Conservation (phyloP, 2,329 filamentous ascomycete genomes). For the Coniochaeta pulveracea region DNA sequence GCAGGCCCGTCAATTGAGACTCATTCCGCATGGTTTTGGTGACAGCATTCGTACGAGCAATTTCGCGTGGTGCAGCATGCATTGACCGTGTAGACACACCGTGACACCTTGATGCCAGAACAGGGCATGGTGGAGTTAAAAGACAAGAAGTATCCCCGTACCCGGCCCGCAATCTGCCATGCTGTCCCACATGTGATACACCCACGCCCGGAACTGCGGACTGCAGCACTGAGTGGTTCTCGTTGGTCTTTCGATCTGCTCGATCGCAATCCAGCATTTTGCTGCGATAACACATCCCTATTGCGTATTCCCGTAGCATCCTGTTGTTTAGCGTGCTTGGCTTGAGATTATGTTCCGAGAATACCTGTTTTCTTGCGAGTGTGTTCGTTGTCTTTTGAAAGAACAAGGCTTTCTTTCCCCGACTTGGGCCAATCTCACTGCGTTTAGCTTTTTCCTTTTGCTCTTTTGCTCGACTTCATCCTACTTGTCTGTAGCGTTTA, state of each 20-base stretch:
- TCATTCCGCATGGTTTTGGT: not conserved
- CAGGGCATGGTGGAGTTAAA: no score
- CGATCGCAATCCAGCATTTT: not conserved
- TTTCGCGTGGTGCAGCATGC: constrained; percentile 1
- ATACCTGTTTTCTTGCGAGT: constrained; percentile 2
- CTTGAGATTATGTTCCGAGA: not conserved
- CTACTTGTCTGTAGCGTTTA: not conserved
- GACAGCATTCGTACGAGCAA: not conserved
- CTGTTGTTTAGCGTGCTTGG: constrained; percentile 1
- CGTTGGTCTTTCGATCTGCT: constrained; percentile 2
- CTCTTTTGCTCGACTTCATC: not conserved
- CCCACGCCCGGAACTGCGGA: constrained; percentile 1
- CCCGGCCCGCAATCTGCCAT: not conserved
- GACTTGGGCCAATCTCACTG: not conserved
- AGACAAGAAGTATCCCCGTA: no score
- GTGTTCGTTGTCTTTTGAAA: constrained; percentile 2
- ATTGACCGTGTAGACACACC: constrained; percentile 1
- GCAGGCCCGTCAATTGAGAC: not conserved
- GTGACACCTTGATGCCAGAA: not conserved
- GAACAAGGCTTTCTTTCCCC: not conserved
- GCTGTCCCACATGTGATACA: not conserved
- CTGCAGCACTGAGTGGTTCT: not conserved
- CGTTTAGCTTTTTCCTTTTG: not conserved
- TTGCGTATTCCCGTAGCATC: constrained; percentile 4
- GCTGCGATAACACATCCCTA: no score